Percentiles rank a stretch among this genome's conserved stretches.
phyloP scores from a whole-genome alignment of 1,284 basidiomycete species.

The Abortiporus biennis region DNA sequence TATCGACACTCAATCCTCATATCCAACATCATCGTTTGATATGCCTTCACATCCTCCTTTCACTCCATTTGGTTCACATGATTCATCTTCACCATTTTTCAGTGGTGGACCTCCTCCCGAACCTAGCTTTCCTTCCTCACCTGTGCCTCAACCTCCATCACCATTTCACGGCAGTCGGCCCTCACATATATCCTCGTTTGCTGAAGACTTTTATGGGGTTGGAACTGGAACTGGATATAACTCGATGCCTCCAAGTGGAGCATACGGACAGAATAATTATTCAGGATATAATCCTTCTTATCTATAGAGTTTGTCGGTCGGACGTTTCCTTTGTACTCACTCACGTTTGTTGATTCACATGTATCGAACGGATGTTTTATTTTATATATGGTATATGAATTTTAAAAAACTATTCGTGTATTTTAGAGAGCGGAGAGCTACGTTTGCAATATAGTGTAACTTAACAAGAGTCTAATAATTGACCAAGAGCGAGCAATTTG shows the following conservation, averaged over 20 bases:
- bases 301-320: not conserved
- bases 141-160: not conserved
- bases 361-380: not conserved
- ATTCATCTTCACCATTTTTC: slow-evolving; percentile 6
- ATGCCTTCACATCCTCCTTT: slow-evolving; percentile 13
- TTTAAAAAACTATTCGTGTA: too few species aligned
- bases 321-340: not conserved
- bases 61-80: slow-evolving; percentile 9
- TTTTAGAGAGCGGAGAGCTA: too few species aligned
- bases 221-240: slow-evolving; percentile 1
- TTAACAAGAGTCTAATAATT: too few species aligned
- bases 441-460: too few species aligned
- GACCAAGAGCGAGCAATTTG: too few species aligned
- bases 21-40: too few species aligned
- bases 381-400: too few species aligned
- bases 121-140: not conserved
- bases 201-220: not conserved
- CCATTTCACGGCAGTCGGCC: too few species aligned
- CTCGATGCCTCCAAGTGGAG: not conserved
- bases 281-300: slow-evolving; percentile 3
- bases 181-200: too few species aligned
- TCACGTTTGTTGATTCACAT: too few species aligned
- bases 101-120: not conserved
- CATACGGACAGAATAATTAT: too few species aligned
- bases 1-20: too few species aligned